Conservation (phyloP, 306 rosid species). For the Begonia peltatifolia region DNA sequence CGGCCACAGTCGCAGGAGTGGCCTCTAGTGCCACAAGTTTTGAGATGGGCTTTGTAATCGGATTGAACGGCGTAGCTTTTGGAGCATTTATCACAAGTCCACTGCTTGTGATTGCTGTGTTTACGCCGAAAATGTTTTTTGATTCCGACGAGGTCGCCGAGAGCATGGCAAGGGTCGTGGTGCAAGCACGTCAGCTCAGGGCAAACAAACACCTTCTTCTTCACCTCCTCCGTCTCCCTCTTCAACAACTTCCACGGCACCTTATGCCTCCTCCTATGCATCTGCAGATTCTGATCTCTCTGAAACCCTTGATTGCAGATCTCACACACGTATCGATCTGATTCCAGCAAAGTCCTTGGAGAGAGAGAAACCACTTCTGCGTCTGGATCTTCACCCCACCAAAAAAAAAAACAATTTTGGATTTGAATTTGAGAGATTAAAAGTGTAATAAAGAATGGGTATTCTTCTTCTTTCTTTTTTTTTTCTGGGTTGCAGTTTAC, state of each 20-base stretch:
- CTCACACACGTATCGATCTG: conserved; percentile 90
- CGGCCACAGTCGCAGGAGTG: conserved; percentile 99
- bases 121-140: conserved; percentile 85
- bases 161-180: conserved; percentile 82
- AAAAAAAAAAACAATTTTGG: background rate
- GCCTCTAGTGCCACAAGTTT: conserved; percentile 96
- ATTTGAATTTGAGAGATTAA: background rate
- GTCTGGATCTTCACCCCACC: conserved; percentile 54
- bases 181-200: conserved; percentile 81
- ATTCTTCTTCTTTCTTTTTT: no score
- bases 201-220: conserved; percentile 77
- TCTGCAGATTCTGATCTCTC: conserved; percentile 95
- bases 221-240: conserved; percentile 45
- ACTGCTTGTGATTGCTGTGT: conserved; percentile 82
- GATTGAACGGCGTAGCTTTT: conserved; percentile 94
- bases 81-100: conserved; percentile 85
- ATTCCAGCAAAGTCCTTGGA: conserved; percentile 73
- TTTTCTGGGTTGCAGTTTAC: conserved; percentile 16
- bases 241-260: conserved; percentile 89
- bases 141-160: conserved; percentile 91
- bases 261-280: conserved; percentile 84
- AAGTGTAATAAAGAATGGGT: background rate
- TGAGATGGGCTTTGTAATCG: conserved; percentile 94
- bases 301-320: conserved; percentile 97
- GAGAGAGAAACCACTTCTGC: conserved; percentile 92